Evolutionary conservation across 106 monocot species (phyloP).

Genomic region (Amphibolis antarctica): DNA sequence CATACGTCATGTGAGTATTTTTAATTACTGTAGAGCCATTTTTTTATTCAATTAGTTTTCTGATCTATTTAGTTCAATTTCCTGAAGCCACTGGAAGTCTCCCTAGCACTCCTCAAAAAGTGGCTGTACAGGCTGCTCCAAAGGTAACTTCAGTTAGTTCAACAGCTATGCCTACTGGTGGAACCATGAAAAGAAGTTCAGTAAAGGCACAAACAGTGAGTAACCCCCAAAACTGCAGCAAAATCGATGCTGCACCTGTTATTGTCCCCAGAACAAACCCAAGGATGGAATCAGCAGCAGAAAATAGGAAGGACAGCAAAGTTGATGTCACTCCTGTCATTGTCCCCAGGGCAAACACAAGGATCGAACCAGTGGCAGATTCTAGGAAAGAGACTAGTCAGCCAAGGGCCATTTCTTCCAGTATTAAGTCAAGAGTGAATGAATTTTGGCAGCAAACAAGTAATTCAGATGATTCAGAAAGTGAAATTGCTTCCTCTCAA

Average conservation of each 20-base stretch:
- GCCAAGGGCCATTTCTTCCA: slow-evolving; percentile 30
- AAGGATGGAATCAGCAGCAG: slow-evolving; percentile 30
- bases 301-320: slow-evolving; percentile 42
- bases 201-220: slow-evolving; percentile 31
- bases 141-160: slow-evolving; percentile 31
- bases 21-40: neutral
- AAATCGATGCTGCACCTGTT: slow-evolving; percentile 41
- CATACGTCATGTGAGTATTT: slow-evolving; percentile 39
- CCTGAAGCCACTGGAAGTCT: slow-evolving; percentile 44
- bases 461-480: slow-evolving; percentile 35
- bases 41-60: neutral
- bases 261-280: slow-evolving; percentile 64
- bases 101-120: slow-evolving; percentile 63
- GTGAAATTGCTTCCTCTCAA: slow-evolving; percentile 7
- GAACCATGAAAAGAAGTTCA: slow-evolving; percentile 49
- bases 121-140: slow-evolving; percentile 21
- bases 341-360: slow-evolving; percentile 56
- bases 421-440: slow-evolving; percentile 24
- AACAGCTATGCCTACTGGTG: slow-evolving; percentile 13
- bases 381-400: slow-evolving; percentile 34
- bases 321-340: slow-evolving; percentile 46
- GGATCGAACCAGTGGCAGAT: slow-evolving; percentile 35
- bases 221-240: slow-evolving; percentile 34
- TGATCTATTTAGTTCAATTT: neutral
- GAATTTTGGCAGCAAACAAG: slow-evolving; percentile 28